Percentiles rank a stretch among this genome's conserved stretches.
phyloP scores from a whole-genome alignment of 2,329 filamentous ascomycete genomes.

The Aspergillus pseudoviridinutans region DNA sequence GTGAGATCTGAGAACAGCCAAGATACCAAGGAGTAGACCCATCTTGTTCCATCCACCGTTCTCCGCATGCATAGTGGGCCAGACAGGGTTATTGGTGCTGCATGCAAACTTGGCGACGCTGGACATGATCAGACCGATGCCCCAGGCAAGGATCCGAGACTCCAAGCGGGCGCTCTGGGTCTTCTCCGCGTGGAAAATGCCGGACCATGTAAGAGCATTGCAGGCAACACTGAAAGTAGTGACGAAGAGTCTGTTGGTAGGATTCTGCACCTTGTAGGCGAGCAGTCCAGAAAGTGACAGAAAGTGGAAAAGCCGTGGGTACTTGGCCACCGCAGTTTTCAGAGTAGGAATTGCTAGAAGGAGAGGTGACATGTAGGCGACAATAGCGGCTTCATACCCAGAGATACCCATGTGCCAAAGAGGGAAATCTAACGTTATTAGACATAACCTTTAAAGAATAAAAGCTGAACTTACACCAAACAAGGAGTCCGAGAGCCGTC shows the following conservation, averaged over 20 bases:
- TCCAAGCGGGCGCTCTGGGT: constrained; percentile 72
- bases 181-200: constrained; percentile 74
- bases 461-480: constrained; percentile 73
- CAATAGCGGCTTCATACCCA: constrained; percentile 85
- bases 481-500: constrained; percentile 79
- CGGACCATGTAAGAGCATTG: constrained; percentile 78
- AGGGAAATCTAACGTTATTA: constrained; percentile 67
- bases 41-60: constrained; percentile 93
- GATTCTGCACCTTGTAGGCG: constrained; percentile 71
- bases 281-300: constrained; percentile 73
- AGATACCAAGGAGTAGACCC: constrained; percentile 69
- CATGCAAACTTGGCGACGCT: constrained; percentile 89
- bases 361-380: constrained; percentile 77
- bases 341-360: constrained; percentile 69
- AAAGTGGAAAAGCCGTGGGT: constrained; percentile 69
- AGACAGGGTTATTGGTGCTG: constrained; percentile 92
- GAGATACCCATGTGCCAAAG: constrained; percentile 99
- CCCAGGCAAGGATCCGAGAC: constrained; percentile 74
- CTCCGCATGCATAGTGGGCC: constrained; percentile 84
- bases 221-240: constrained; percentile 78
- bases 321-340: constrained; percentile 63
- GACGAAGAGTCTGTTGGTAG: constrained; percentile 71
- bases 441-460: neutral
- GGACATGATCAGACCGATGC: constrained; percentile 77
- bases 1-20: constrained; percentile 73